These are phyloP conservation scores for Sphaceloma murrayae DNA, from an alignment of 2,329 filamentous ascomycete genomes.

Conservation along the genomic window DNA sequence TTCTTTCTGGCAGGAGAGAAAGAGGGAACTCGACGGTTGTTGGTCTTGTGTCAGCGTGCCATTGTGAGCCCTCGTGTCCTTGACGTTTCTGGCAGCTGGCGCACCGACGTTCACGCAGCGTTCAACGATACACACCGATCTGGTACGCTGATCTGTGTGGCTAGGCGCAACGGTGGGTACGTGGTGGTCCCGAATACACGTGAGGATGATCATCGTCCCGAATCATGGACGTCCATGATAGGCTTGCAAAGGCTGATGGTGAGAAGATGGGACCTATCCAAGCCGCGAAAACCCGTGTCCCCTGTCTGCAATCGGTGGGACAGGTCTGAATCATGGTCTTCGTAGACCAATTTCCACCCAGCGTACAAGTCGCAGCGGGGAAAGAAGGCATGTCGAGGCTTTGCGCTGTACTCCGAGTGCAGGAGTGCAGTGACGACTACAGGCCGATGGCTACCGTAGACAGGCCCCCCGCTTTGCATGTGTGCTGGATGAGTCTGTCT, in stretches of 20 bases:
- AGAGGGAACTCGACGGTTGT: conserved; percentile 1
- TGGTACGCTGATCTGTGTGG: conserved; percentile 13
- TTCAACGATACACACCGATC: conserved; percentile 11
- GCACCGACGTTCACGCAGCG: conserved; percentile 7
- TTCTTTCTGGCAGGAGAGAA: background rate
- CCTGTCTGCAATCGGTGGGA: conserved; percentile 9
- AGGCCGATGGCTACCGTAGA: no score
- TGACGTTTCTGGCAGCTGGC: conserved; percentile 14
- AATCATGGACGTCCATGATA: conserved; percentile 3
- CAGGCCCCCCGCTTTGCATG: no score
- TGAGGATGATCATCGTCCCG: conserved; percentile 7
- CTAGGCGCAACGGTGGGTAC: no score
- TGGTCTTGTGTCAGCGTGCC: conserved; percentile 13
- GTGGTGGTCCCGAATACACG: conserved; percentile 12
- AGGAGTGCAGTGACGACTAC: no score
- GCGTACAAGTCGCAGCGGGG: background rate
- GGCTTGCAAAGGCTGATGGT: background rate
- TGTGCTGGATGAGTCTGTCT: background rate
- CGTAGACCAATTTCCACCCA: conserved; percentile 8
- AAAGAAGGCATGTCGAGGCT: no score
- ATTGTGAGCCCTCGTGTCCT: no score
- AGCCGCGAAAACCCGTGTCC: conserved; percentile 7
- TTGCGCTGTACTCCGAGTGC: no score
- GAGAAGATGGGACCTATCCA: background rate
- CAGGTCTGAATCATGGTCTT: conserved; percentile 5